phyloP scores from a whole-genome alignment of 495 filamentous ascomycete species.

The Aspergillus incahuasiensis region DNA sequence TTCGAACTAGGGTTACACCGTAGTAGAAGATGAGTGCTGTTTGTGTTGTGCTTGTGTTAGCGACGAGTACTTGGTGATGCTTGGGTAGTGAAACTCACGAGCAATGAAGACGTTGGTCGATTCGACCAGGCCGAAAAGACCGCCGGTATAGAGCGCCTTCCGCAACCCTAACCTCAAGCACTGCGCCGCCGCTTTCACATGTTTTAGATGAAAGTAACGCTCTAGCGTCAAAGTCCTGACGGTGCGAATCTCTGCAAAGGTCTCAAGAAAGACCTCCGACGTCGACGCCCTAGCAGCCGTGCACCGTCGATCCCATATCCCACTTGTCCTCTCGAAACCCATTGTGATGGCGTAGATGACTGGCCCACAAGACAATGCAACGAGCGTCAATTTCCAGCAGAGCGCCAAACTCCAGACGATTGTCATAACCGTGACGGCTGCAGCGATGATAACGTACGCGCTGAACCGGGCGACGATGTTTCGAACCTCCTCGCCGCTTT shows the following conservation, averaged over 20 bases:
- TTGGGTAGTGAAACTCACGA: slow-evolving; percentile 29
- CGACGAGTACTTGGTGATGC: too few species aligned
- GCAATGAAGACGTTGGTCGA: slow-evolving; percentile 64
- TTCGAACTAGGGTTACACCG: slow-evolving; percentile 58
- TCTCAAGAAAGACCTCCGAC: slow-evolving; percentile 65
- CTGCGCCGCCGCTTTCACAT: slow-evolving; percentile 43
- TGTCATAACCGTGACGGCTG: slow-evolving; percentile 59
- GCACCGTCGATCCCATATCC: slow-evolving; percentile 64
- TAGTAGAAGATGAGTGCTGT: slow-evolving; percentile 79
- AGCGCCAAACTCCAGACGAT: slow-evolving; percentile 68
- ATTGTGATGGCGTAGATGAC: slow-evolving; percentile 62
- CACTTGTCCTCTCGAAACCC: slow-evolving; percentile 56
- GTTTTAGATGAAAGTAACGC: slow-evolving; percentile 64
- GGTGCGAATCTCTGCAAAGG: slow-evolving; percentile 75
- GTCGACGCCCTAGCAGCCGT: slow-evolving; percentile 54
- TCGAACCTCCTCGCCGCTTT: slow-evolving; percentile 83
- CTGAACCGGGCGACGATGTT: slow-evolving; percentile 76
- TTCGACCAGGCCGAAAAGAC: slow-evolving; percentile 73
- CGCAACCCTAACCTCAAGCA: slow-evolving; percentile 29
- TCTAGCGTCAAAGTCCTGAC: slow-evolving; percentile 78
- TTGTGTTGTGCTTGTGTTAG: background rate
- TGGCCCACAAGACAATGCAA: slow-evolving; percentile 65
- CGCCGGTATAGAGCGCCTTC: slow-evolving; percentile 55
- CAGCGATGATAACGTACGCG: slow-evolving; percentile 60
- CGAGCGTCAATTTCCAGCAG: slow-evolving; percentile 78